Percentiles rank a stretch among this genome's conserved stretches.
phyloP scores from a whole-genome alignment of 495 filamentous ascomycete genomes.

The Podospora fimiseda region DNA sequence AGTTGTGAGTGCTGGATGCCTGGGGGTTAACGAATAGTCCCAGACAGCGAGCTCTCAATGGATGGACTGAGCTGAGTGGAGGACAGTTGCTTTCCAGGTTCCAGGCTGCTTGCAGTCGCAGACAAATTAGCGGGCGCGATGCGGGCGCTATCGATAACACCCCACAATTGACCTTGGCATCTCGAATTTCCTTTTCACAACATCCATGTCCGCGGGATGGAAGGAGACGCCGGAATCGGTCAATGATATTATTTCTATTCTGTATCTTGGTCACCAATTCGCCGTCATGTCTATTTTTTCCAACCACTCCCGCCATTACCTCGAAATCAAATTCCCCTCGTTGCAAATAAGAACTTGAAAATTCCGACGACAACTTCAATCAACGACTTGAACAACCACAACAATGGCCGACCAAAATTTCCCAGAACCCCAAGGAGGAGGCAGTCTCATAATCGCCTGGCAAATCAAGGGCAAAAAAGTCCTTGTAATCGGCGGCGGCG shows the following conservation, averaged over 20 bases:
- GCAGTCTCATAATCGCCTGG: slow-evolving; percentile 91
- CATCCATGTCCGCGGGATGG: too few relatives aligned
- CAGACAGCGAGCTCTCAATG: too few relatives aligned
- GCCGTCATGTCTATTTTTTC: not conserved
- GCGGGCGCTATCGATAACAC: slow-evolving; percentile 1
- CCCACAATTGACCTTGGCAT: not conserved
- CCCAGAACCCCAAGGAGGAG: slow-evolving; percentile 78
- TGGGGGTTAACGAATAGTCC: too few relatives aligned
- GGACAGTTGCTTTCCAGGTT: too few relatives aligned
- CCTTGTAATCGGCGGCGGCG: slow-evolving; percentile 86
- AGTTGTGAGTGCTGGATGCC: too few relatives aligned
- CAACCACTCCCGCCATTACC: not conserved
- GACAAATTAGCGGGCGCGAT: not conserved
- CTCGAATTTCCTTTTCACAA: not conserved
- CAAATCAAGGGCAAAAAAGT: slow-evolving; percentile 79
- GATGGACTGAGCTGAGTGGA: too few relatives aligned
- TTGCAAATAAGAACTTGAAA: too few relatives aligned
- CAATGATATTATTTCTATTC: too few relatives aligned
- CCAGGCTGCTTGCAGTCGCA: not conserved
- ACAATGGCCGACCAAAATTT: slow-evolving; percentile 40
- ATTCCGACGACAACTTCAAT: not conserved
- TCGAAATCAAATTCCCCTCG: too few relatives aligned
- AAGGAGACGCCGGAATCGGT: too few relatives aligned
- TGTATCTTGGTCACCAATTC: too few relatives aligned
- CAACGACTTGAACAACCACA: slow-evolving; percentile 42